Conservation (phyloP, 768 basidiomycete species). For the Lentinula guzmanii region DNA sequence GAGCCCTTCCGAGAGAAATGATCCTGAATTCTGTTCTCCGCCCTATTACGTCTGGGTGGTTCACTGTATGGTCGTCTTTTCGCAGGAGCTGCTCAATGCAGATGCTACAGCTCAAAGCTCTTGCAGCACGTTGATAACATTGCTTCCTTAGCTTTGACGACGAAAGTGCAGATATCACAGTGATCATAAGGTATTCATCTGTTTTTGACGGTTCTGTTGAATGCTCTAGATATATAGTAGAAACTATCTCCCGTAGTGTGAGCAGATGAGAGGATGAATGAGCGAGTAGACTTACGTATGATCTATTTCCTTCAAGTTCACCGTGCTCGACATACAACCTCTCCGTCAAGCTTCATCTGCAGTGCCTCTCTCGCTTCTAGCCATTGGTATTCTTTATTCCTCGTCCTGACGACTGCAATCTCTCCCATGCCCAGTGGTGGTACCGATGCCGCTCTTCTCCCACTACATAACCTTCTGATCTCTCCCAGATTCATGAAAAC, state of each 20-base stretch:
- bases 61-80: no score
- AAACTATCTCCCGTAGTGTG: neutral
- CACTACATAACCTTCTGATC: conserved; percentile 73
- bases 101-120: no score
- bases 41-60: no score
- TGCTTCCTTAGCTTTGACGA: no score
- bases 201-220: no score
- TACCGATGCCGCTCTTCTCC: conserved; percentile 73
- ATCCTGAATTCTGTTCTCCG: no score
- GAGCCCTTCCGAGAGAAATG: no score
- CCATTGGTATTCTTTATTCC: conserved; percentile 71
- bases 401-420: conserved; percentile 78
- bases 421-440: conserved; percentile 90
- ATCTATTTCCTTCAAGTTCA: conserved; percentile 14
- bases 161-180: no score
- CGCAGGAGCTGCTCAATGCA: no score
- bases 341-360: conserved; percentile 69
- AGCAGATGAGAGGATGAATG: neutral
- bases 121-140: no score
- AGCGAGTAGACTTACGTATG: neutral
- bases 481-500: conserved; percentile 72
- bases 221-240: neutral
- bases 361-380: conserved; percentile 92
- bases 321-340: conserved; percentile 79
- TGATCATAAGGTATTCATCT: no score